A percentile compares a stretch with the other conserved stretches of the same genome.
These are phyloP conservation scores for Chaetomium fimeti DNA, from an alignment of 495 filamentous ascomycete species.

Conservation along the genomic window DNA sequence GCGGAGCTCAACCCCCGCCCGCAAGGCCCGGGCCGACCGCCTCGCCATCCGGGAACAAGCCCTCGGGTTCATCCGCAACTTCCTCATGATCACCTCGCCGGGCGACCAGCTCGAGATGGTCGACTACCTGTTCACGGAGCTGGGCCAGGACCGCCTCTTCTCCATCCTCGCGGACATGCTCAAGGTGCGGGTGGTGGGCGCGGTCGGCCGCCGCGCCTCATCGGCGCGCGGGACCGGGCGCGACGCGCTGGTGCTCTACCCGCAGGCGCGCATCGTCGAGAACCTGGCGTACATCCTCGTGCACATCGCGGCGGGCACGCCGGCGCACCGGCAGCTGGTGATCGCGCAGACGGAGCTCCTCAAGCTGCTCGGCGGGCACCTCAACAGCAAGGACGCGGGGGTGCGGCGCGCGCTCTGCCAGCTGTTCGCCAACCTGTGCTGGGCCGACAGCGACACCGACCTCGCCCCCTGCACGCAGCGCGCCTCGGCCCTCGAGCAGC, in stretches of 20 bases:
- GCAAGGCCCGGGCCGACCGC: slow-evolving; percentile 71
- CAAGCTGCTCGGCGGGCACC: slow-evolving; percentile 67
- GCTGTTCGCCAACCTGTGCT: slow-evolving; percentile 79
- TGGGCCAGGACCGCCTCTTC: slow-evolving; percentile 76
- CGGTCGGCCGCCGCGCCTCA: slow-evolving; percentile 38
- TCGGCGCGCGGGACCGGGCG: not conserved
- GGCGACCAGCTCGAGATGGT: slow-evolving; percentile 63
- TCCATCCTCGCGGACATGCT: slow-evolving; percentile 73
- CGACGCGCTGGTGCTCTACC: slow-evolving; percentile 49
- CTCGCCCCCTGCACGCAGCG: slow-evolving; percentile 59
- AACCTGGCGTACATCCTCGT: slow-evolving; percentile 74
- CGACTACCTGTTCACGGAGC: slow-evolving; percentile 70
- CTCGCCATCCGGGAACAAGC: slow-evolving; percentile 86
- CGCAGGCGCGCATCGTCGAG: slow-evolving; percentile 68
- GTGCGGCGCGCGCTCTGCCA: slow-evolving; percentile 75
- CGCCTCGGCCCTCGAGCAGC: slow-evolving; percentile 61
- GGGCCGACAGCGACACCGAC: slow-evolving; percentile 70
- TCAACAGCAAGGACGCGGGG: slow-evolving; percentile 64
- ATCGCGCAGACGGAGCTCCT: slow-evolving; percentile 57
- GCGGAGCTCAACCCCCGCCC: slow-evolving; percentile 54
- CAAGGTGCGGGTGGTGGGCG: slow-evolving; percentile 53
- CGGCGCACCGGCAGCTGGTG: slow-evolving; percentile 67
- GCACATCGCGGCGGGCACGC: slow-evolving; percentile 77
- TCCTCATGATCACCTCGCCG: slow-evolving; percentile 56
- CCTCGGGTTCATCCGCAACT: slow-evolving; percentile 81